phyloP scores from a whole-genome alignment of 805 yeast species.

The Priceomyces haplophilus region DNA sequence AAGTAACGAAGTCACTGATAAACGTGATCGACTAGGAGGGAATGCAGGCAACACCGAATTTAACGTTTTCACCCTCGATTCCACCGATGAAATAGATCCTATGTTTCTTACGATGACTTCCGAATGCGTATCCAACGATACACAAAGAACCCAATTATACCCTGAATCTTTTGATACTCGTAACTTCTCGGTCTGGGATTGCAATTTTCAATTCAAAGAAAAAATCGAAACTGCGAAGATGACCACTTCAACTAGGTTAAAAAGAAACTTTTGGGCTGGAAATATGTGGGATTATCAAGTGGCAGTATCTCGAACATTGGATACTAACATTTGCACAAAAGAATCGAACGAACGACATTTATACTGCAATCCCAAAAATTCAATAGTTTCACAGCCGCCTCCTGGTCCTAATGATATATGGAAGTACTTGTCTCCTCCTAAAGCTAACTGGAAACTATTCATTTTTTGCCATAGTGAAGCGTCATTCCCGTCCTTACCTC shows the following conservation, averaged over 20 bases:
- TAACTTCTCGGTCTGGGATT: constrained; percentile 48
- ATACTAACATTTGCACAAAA: background rate
- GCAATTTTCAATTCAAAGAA: constrained; percentile 68
- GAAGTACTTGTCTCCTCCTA: constrained; percentile 41
- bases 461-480: constrained; percentile 62
- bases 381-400: constrained; percentile 43
- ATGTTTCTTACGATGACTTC: constrained; percentile 5
- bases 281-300: constrained; percentile 69
- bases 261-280: constrained; percentile 70
- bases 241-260: constrained; percentile 71
- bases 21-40: no score
- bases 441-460: constrained; percentile 52
- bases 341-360: constrained; percentile 21
- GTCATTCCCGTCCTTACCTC: constrained; percentile 44
- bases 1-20: no score
- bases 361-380: constrained; percentile 50
- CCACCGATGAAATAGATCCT: constrained; percentile 9
- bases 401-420: constrained; percentile 12
- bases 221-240: constrained; percentile 78
- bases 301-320: constrained; percentile 18
- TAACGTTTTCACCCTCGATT: constrained; percentile 22
- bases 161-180: constrained; percentile 6
- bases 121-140: background rate
- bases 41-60: constrained; percentile 6
- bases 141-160: constrained; percentile 18